Evolutionary conservation across 2,329 filamentous ascomycete genomes (phyloP).

Genomic region (Herpotrichia juniperi): DNA sequence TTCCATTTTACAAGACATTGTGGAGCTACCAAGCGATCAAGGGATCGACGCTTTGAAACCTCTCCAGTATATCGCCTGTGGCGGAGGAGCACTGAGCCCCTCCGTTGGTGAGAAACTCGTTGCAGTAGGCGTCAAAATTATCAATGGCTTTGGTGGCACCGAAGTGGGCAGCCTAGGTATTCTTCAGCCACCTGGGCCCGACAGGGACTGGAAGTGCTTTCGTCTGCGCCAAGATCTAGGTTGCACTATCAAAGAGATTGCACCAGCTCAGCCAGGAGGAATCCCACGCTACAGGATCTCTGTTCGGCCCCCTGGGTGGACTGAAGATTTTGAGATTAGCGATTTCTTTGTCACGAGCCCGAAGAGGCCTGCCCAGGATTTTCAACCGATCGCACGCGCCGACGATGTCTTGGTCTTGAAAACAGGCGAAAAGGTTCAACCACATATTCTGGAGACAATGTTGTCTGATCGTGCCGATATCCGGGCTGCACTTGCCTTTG

Average conservation of each 20-base stretch:
- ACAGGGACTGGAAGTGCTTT: conserved; percentile 2
- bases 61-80: not conserved
- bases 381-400: not conserved
- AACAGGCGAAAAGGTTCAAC: not conserved
- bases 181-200: not conserved
- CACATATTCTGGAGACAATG: conserved; percentile 1
- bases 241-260: not conserved
- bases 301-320: not conserved
- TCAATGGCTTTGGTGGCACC: not conserved
- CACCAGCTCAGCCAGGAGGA: not conserved
- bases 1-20: not conserved
- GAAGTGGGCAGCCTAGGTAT: not conserved
- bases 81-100: not conserved
- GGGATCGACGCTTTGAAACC: not conserved
- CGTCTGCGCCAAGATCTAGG: not conserved
- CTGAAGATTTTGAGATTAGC: not conserved
- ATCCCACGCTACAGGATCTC: not conserved
- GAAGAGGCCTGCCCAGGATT: not conserved
- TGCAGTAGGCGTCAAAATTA: not conserved
- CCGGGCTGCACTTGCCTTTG: conserved; percentile 2
- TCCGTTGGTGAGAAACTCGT: not conserved
- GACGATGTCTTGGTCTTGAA: not conserved
- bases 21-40: not conserved
- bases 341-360: conserved; percentile 1
- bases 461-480: not conserved